These are phyloP conservation scores for Phaeophleospora eucalypticola DNA, from an alignment of 2,329 filamentous ascomycete species.

Conservation along the genomic window DNA sequence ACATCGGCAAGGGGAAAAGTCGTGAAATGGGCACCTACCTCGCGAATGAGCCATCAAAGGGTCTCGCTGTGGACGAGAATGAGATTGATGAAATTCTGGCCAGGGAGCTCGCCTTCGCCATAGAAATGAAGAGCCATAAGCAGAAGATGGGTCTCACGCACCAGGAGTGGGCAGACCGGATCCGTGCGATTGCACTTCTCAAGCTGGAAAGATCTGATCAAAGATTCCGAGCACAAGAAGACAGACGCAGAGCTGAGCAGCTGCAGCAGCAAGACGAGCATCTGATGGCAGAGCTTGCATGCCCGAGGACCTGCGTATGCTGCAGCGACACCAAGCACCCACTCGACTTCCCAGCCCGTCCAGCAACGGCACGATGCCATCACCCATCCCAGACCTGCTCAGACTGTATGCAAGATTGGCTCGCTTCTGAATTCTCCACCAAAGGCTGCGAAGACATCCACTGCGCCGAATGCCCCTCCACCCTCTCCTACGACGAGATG, in stretches of 20 bases:
- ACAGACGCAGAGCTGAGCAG: constrained; percentile 5
- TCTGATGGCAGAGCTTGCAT: constrained; percentile 13
- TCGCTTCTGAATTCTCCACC: constrained; percentile 33
- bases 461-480: constrained; percentile 51
- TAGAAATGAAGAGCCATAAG: too few relatives aligned
- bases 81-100: too few relatives aligned
- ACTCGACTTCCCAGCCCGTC: constrained; percentile 30
- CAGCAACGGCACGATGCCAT: constrained; percentile 33
- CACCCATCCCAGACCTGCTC: constrained; percentile 36
- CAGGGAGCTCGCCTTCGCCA: too few relatives aligned
- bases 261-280: constrained; percentile 14
- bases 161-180: too few relatives aligned
- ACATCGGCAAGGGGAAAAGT: constrained; percentile 11
- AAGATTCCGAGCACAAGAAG: constrained; percentile 10
- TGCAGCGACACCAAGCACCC: constrained; percentile 33
- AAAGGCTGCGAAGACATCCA: constrained; percentile 46
- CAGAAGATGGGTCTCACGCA: too few relatives aligned
- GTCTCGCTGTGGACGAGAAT: too few relatives aligned
- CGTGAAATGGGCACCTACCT: constrained; percentile 4
- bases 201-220: too few relatives aligned
- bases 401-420: constrained; percentile 38
- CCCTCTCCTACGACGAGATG: constrained; percentile 45
- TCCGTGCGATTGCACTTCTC: too few relatives aligned
- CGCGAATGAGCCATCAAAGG: too few relatives aligned
- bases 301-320: constrained; percentile 31